Conservation (phyloP, 495 filamentous ascomycete genomes). For the Talaromyces liani region DNA sequence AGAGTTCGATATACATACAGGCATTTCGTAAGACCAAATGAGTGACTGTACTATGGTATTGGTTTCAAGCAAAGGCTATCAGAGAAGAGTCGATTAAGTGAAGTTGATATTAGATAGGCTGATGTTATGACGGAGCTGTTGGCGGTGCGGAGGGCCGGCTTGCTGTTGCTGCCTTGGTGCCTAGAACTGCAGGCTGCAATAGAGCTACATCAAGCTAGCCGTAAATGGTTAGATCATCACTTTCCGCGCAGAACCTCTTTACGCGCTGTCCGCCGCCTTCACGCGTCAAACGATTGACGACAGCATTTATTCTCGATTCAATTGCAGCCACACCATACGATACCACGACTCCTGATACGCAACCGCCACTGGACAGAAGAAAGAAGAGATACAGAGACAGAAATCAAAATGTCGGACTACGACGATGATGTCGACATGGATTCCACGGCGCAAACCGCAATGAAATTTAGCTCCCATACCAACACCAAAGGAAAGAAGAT, state of each 20-base stretch:
- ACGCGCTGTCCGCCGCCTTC: conserved; percentile 23
- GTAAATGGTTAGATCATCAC: conserved; percentile 18
- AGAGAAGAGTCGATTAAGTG: background rate
- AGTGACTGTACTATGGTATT: background rate
- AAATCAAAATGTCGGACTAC: conserved; percentile 71
- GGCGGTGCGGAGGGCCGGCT: background rate
- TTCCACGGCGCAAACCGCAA: conserved; percentile 48
- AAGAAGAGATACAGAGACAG: background rate
- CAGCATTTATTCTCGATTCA: background rate
- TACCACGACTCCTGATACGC: background rate
- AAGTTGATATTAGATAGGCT: background rate
- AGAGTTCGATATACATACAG: conserved; percentile 28
- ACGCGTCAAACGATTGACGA: conserved; percentile 7
- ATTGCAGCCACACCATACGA: background rate
- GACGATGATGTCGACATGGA: conserved; percentile 88
- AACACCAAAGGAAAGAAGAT: conserved; percentile 82
- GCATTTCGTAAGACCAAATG: conserved; percentile 33
- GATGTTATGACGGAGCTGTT: conserved; percentile 21
- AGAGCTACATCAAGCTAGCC: background rate
- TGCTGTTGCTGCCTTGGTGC: background rate
- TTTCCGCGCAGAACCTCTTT: conserved; percentile 40
- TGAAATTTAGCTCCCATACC: conserved; percentile 49
- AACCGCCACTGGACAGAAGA: background rate
- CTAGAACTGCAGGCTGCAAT: conserved; percentile 14
- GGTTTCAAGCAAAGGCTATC: background rate